A percentile compares a stretch with the other conserved stretches of the same genome.
Evolutionary conservation across 2,329 filamentous ascomycete species (phyloP).

Genomic region (Canariomyces notabilis): DNA sequence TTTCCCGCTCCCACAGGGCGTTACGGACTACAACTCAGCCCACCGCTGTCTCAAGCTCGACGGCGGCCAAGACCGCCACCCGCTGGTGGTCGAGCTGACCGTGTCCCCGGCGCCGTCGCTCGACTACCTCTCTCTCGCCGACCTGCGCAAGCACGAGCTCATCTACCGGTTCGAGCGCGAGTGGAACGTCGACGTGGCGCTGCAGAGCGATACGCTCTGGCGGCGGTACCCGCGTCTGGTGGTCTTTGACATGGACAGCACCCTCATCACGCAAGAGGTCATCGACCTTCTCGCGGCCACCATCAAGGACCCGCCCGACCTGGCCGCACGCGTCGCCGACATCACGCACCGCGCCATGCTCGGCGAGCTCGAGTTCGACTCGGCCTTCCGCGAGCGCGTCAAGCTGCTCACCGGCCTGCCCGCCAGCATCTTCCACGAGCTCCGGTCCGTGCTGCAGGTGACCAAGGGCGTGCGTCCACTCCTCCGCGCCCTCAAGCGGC

Average conservation of each 20-base stretch:
- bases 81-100: conserved; percentile 61
- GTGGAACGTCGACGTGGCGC: conserved; percentile 80
- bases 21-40: conserved; percentile 52
- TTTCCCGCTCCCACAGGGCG: conserved; percentile 50
- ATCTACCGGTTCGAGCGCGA: conserved; percentile 81
- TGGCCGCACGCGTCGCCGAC: conserved; percentile 75
- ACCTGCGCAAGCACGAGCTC: conserved; percentile 73
- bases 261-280: conserved; percentile 93
- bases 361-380: conserved; percentile 88
- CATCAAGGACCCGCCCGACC: conserved; percentile 61
- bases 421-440: conserved; percentile 69
- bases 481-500: conserved; percentile 64
- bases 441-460: conserved; percentile 71
- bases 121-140: conserved; percentile 60
- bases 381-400: conserved; percentile 75
- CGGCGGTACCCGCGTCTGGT: conserved; percentile 78
- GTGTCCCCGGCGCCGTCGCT: conserved; percentile 56
- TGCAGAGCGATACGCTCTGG: conserved; percentile 70
- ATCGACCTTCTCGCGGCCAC: conserved; percentile 90
- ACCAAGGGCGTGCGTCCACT: conserved; percentile 76
- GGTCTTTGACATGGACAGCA: conserved; percentile 98
- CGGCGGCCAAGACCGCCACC: conserved; percentile 43
- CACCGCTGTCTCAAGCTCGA: conserved; percentile 57
- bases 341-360: conserved; percentile 95
- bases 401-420: conserved; percentile 76